A percentile compares a stretch with the other conserved stretches of the same genome.
phyloP scores from a whole-genome alignment of 208 protist genomes.

The Trypanosoma congolense region DNA sequence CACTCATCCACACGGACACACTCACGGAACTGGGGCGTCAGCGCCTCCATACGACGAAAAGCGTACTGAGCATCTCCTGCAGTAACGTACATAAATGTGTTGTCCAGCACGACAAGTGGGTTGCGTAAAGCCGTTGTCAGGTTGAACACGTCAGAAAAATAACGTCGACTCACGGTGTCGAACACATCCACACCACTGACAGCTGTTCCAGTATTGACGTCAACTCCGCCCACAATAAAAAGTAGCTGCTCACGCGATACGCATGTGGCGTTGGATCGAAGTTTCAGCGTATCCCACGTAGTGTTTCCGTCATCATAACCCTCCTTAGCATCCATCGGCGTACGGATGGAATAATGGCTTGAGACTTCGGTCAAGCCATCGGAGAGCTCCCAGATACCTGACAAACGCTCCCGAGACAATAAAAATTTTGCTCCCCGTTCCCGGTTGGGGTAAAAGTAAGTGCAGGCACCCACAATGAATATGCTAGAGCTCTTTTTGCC shows the following conservation, averaged over 20 bases:
- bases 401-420: conserved; percentile 8
- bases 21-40: no score
- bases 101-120: conserved; percentile 20
- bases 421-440: neutral
- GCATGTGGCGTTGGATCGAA: conserved; percentile 26
- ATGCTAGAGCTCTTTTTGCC: conserved; percentile 1
- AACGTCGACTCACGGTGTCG: conserved; percentile 12
- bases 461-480: conserved; percentile 23
- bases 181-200: conserved; percentile 15
- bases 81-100: conserved; percentile 18
- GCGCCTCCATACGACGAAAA: neutral
- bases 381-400: conserved; percentile 15
- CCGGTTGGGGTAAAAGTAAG: conserved; percentile 12
- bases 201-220: conserved; percentile 10
- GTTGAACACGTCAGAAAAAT: conserved; percentile 1
- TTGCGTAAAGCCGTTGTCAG: conserved; percentile 10
- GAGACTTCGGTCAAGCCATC: conserved; percentile 6
- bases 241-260: conserved; percentile 11
- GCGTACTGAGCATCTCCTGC: conserved; percentile 6
- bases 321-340: neutral
- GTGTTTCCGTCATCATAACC: neutral
- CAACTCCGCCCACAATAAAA: conserved; percentile 25
- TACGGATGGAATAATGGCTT: conserved; percentile 9
- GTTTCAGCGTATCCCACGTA: neutral
- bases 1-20: neutral